Evolutionary conservation across 164 flowering plant genomes (phyloP), one percentile per base, ranked within the genome.

Genomic region (Tetracentron sinense): DNA sequence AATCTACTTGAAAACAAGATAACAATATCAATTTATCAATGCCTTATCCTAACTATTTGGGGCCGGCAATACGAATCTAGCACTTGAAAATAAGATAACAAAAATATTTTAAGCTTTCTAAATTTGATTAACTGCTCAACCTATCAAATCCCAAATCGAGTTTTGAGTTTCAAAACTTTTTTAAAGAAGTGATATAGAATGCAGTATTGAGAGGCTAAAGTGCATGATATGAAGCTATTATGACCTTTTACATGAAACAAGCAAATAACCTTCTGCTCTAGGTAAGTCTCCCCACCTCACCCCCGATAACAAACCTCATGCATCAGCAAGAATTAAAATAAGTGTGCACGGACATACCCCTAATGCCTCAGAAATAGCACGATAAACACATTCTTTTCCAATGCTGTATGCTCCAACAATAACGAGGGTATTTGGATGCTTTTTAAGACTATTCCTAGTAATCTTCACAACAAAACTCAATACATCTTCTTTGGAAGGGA

Each of bases 381-480:
- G 82, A 64, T 84, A 85, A 29, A 88, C 90, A 64, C 84, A 70
- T 61, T 88, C 95, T 72, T 88, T 88, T 17, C 95, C 95, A 25
- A 88, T 88, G 78, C 89, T 88, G 68, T 88, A 88, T 29, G 90
- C 85, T n/a, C 91, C 91, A 69, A 85, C 91, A 69, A 84, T 67
- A 35, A 88, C 58, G 46, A 85, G 85, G 28, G 91, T 83, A 70
- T 73, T 88, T 44, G 88, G 88, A 64, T 84, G 86, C 73, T 60
- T 83, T 47, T 71, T 75, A 31, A 88, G 76, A 68, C 23, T 55
- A 53, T 68, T 68, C 59, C 61, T 80, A 6, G 85, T 64, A 57
- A 80, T 65, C 66, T 55, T 77, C 61, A 83, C 83, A 15, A 84
- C 85, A 73, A 72, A 87, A 60, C 61, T 69, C 69, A 83, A 59